These are phyloP conservation scores for Chlorella sp. DNA, from an alignment of 139 green algal genomes.

Conservation along the genomic window DNA sequence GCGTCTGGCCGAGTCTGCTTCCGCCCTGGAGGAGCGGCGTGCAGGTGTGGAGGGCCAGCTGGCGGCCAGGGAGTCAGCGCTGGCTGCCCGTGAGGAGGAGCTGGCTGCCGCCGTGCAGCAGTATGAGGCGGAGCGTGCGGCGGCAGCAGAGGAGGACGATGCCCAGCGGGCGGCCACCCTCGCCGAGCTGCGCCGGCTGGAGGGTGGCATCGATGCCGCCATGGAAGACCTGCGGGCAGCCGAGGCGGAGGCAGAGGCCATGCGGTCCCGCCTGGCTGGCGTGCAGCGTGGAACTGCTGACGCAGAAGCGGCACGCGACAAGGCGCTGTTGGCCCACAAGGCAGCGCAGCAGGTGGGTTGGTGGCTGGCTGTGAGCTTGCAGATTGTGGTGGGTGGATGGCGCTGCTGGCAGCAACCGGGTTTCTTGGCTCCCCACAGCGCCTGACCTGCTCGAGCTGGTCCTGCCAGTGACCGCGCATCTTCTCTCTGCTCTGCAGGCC, in stretches of 20 bases:
- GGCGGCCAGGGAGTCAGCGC: conserved; percentile 10
- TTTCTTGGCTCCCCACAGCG: too few relatives aligned
- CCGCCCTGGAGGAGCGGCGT: conserved; percentile 26
- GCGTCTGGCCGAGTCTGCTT: conserved; percentile 29
- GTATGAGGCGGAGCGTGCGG: conserved; percentile 30
- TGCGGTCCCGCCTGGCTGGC: conserved; percentile 20
- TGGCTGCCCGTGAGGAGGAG: conserved; percentile 33
- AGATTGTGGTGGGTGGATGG: neutral
- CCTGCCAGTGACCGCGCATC: neutral
- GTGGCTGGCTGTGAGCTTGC: too few relatives aligned
- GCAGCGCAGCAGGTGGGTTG: conserved; percentile 30
- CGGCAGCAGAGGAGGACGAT: conserved; percentile 35
- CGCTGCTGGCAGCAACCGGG: neutral
- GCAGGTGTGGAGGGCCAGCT: conserved; percentile 4
- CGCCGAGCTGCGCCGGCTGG: conserved; percentile 39
- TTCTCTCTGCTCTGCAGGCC: conserved; percentile 2
- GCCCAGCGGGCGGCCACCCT: conserved; percentile 13
- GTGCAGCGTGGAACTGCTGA: conserved; percentile 28
- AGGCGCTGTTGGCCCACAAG: conserved; percentile 30
- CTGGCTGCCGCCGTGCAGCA: neutral
- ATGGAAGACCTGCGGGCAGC: conserved; percentile 25
- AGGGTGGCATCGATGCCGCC: conserved; percentile 30
- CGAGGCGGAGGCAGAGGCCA: conserved; percentile 39
- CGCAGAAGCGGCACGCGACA: conserved; percentile 39
- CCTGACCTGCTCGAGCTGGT: neutral